phyloP scores from a whole-genome alignment of 2,329 filamentous ascomycete species.

The Cladobotryum protrusum region DNA sequence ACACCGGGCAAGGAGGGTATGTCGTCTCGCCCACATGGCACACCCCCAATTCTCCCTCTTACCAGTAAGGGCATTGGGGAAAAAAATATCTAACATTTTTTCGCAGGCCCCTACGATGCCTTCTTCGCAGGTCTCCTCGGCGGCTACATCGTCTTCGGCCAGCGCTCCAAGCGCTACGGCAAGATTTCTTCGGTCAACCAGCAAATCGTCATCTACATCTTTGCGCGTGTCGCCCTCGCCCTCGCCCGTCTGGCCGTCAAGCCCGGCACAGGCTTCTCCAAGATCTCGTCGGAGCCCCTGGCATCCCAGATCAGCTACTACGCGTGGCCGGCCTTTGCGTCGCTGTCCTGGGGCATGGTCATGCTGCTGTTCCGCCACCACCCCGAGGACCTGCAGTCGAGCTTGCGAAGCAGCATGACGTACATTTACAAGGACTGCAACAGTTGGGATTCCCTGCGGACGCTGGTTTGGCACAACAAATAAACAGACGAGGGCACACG shows the following conservation, averaged over 20 bases:
- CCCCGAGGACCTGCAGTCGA: conserved; percentile 84
- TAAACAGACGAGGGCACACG: conserved; percentile 25
- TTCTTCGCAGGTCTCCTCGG: conserved; percentile 84
- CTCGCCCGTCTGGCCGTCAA: conserved; percentile 78
- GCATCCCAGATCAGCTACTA: conserved; percentile 54
- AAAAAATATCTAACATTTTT: neutral
- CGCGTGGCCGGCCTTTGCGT: conserved; percentile 90
- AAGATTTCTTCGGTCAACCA: conserved; percentile 77
- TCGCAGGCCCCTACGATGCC: conserved; percentile 63
- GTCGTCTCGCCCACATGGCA: neutral
- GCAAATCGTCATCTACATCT: conserved; percentile 98
- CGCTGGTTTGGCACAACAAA: conserved; percentile 79
- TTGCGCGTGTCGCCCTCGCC: conserved; percentile 81
- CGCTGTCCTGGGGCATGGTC: conserved; percentile 82
- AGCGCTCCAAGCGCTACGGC: conserved; percentile 54
- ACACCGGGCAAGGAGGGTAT: conserved; percentile 54
- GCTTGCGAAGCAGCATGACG: conserved; percentile 89
- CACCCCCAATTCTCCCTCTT: neutral
- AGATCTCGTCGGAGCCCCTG: conserved; percentile 42
- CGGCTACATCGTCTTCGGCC: conserved; percentile 88
- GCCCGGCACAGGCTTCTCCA: conserved; percentile 45
- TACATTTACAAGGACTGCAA: conserved; percentile 94
- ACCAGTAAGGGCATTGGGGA: conserved; percentile 24
- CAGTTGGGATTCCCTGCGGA: conserved; percentile 80
- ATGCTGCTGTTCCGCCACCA: conserved; percentile 95